Base-by-base conservation (phyloP, 2,329 filamentous ascomycete genomes). In the Xylaria sp. region DNA sequence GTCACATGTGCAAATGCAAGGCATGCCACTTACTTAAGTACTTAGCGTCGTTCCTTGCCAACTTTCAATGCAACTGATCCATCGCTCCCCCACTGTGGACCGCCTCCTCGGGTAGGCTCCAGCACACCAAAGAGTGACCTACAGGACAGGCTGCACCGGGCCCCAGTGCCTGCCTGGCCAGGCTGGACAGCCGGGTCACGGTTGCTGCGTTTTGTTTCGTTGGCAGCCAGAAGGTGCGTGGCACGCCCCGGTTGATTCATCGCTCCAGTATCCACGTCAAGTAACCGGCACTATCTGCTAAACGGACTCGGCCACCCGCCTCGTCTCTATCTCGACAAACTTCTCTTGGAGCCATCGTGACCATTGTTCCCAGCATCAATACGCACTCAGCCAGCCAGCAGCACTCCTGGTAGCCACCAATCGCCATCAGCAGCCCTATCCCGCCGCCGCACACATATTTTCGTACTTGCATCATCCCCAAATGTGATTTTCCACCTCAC, bases 281-380 rank as follows among this genome's bases (percentile, higher is more conserved):
- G 71, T 75, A 76, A 76, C 66, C 74, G 62, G 63, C 63, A 69
- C 63, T 71, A 71, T 71, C 20, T 69, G 72, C 74, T 76, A 76
- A 76, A 76, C 74, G 63, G 64, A 69, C 69, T 67, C 64, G 44
- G 54, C 53, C 57, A 51, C n/a, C 59, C 63, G 61, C 66, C 59
- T 67, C 71, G 72, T 70, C 71, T 73, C 72, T 73, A 73, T 74
- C 72, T 71, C 69, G 69, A 73, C 73, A 77, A 77, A 76, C 72
- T 77, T 76, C 74, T 76, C 72, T 73, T 72, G 66, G 46, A 61
- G 62, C 67, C 70, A 74, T 75, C 71, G 72, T 74, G 71, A 71
- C 68, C 61, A 70, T 59, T 59, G 40, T 51, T 65, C 38, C 6
- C 62, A 64, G 59, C 57, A 63, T 63, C 60, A 62, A 66, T 64